Conservation (phyloP, 257 asterid species). For the Primulina tabacum region DNA sequence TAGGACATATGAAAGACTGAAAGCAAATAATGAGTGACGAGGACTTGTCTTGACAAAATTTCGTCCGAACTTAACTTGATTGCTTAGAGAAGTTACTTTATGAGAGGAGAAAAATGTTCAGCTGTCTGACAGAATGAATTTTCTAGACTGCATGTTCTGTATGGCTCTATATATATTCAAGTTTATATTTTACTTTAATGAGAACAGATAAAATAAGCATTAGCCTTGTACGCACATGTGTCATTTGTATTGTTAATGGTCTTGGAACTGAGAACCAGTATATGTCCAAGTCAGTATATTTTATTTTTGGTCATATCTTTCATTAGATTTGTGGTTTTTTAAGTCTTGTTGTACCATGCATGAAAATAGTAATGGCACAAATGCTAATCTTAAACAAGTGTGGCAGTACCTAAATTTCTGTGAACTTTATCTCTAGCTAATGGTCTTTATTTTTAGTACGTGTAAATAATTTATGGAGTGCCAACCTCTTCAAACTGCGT, state of each 20-base stretch:
- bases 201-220: background rate
- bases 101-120: background rate
- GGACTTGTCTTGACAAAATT: slow-evolving; percentile 4
- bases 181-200: slow-evolving; percentile 12
- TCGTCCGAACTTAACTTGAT: slow-evolving; percentile 12
- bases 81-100: slow-evolving; percentile 18
- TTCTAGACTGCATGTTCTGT: slow-evolving; percentile 4
- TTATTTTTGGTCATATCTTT: no score
- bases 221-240: background rate
- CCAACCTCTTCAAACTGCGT: background rate
- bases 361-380: background rate
- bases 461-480: background rate
- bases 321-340: background rate
- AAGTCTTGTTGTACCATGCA: background rate
- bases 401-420: background rate
- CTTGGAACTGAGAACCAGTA: background rate
- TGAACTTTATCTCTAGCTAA: background rate
- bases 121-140: background rate
- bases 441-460: background rate
- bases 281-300: background rate
- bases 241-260: background rate
- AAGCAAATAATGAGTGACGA: slow-evolving; percentile 13
- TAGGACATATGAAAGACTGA: no score
- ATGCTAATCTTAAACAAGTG: background rate
- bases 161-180: background rate